Evolutionary conservation across 2,329 filamentous ascomycete species (phyloP).

Genomic region (Colletotrichum truncatum): DNA sequence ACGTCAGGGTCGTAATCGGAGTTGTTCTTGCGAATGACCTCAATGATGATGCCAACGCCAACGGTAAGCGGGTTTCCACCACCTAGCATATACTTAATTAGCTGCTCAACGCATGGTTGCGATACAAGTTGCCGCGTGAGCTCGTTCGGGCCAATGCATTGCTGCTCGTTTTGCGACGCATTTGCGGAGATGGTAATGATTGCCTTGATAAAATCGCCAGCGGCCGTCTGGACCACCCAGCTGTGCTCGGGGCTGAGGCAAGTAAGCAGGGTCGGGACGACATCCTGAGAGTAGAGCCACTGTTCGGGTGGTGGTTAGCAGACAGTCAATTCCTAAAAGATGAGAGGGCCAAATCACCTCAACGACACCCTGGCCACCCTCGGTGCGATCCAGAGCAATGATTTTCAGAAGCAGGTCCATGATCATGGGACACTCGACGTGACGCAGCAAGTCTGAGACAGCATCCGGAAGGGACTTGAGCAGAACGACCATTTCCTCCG

Average conservation of each 20-base stretch:
- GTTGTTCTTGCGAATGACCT: constrained; percentile 99
- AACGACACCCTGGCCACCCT: constrained; percentile 90
- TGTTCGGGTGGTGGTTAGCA: constrained; percentile 44
- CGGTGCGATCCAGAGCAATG: constrained; percentile 92
- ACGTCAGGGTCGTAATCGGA: constrained; percentile 98
- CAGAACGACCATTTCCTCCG: constrained; percentile 93
- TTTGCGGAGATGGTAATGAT: constrained; percentile 99
- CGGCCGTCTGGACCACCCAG: constrained; percentile 93
- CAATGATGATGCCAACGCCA: constrained; percentile 95
- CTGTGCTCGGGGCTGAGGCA: constrained; percentile 87
- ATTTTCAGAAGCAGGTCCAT: constrained; percentile 98
- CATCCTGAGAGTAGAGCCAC: constrained; percentile 91
- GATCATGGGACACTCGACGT: constrained; percentile 97
- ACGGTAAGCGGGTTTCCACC: constrained; percentile 96
- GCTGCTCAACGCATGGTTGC: constrained; percentile 79
- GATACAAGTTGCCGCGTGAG: constrained; percentile 95
- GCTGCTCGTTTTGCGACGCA: constrained; percentile 96
- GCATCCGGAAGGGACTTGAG: constrained; percentile 86
- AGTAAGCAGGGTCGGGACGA: constrained; percentile 87
- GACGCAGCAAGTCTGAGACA: constrained; percentile 85
- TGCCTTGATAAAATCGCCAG: constrained; percentile 96
- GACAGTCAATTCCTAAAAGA: constrained; percentile 8
- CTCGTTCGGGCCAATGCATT: constrained; percentile 98
- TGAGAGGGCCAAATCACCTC: constrained; percentile 73
- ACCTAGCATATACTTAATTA: constrained; percentile 91